Evolutionary conservation across 306 rosid genomes (phyloP), one percentile per base, ranked within the genome.

Genomic region (Canavalia ensiformis): DNA sequence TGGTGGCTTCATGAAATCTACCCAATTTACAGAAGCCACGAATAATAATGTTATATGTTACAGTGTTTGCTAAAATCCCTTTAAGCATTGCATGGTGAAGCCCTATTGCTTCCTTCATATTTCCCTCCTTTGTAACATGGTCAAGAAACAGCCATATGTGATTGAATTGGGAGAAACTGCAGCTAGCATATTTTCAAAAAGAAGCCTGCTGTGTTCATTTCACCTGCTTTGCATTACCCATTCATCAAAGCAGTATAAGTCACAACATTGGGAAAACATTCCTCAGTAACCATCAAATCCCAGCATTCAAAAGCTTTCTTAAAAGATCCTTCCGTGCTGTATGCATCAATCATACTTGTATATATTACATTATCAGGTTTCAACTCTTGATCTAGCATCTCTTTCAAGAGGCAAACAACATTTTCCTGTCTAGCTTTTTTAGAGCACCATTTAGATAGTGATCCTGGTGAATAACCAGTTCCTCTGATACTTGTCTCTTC

Each of bases 81-180:
- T 87, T 82, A 67, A 84, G 88, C 97, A 95, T 89, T 68, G 87
- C 86, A n/a, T 81, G 70, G 80, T 95, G 99, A 67, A 95, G 87
- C 69, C 81, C 88, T n/a, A 75, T 68, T 82, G 99, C 97, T 82
- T 88, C 93, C 81, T 89, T 88, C 91, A 95, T 87, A 50, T 83
- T 81, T 80, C 97, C 99, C 80, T 95, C 92, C 75, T 74, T 85
- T 30, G 90, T 87, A 65, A 91, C 90, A 82, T 77, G 68, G 77
- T 95, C 92, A 54, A 95, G 89, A 93, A 93, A 88, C 95, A 91
- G 35, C 95, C 95, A 79, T 89, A 95, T 31, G 99, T 87, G 28
- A 87, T 45, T 18, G 92, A 91, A 89, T 88, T 95, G 29, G 97
- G 99, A 78, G 79, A 37, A 68, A 86, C 76, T 4, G 81, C 72